A percentile compares a stretch with the other conserved stretches of the same genome.
These are phyloP conservation scores for Alternaria viburni DNA, from an alignment of 2,329 filamentous ascomycete genomes.

Conservation along the genomic window DNA sequence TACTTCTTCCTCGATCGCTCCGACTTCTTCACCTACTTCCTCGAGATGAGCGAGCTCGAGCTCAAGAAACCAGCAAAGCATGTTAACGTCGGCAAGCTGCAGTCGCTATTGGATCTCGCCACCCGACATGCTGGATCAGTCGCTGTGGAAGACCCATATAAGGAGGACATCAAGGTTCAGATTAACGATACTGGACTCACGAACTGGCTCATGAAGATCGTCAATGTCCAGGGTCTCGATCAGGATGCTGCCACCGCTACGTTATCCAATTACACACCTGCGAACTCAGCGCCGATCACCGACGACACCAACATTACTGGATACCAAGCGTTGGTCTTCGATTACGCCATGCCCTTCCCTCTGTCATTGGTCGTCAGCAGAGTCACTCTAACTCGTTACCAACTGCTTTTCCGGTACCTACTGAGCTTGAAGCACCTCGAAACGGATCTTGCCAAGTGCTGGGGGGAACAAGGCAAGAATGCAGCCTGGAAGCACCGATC, in stretches of 20 bases:
- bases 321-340: constrained; percentile 90
- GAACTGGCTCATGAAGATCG: constrained; percentile 92
- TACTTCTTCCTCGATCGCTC: constrained; percentile 99
- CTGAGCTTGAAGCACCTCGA: constrained; percentile 89
- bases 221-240: constrained; percentile 95
- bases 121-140: constrained; percentile 95
- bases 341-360: constrained; percentile 93
- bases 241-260: constrained; percentile 71
- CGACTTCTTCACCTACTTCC: constrained; percentile 97
- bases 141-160: constrained; percentile 93
- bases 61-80: constrained; percentile 85
- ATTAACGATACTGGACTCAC: constrained; percentile 96
- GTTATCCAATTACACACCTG: constrained; percentile 74
- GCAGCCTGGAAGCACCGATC: constrained; percentile 83
- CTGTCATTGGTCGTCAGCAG: constrained; percentile 93
- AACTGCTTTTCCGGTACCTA: constrained; percentile 93
- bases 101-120: constrained; percentile 93
- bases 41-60: constrained; percentile 88
- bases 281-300: constrained; percentile 63
- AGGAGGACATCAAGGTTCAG: constrained; percentile 95
- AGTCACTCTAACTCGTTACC: constrained; percentile 96
- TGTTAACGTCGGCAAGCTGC: constrained; percentile 91
- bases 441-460: constrained; percentile 81
- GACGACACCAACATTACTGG: constrained; percentile 87
- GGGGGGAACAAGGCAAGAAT: constrained; percentile 86